Percentiles rank a stretch among this genome's conserved stretches.
Conservation (phyloP, 1,139 yeast genomes). For the Candida glucosophila region DNA sequence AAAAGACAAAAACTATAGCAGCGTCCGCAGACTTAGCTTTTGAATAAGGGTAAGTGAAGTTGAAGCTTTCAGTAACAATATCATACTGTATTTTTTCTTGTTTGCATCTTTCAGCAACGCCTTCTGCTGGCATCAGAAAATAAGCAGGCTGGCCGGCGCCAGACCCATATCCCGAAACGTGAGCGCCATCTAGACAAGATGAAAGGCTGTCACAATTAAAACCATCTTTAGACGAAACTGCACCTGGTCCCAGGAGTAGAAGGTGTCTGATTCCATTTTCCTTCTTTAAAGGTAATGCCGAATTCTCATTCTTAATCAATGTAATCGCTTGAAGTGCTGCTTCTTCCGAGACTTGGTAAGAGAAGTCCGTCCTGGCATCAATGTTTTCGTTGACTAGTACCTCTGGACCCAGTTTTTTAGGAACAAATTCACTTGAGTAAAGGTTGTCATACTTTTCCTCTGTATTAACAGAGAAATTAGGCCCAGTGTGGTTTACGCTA, state of each 20-base stretch:
- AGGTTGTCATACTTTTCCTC: constrained; percentile 1
- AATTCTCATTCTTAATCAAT: constrained; percentile 39
- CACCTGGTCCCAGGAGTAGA: constrained; percentile 1
- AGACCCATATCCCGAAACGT: constrained; percentile 3
- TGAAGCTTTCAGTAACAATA: constrained; percentile 1
- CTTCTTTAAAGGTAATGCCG: constrained; percentile 26
- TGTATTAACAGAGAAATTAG: constrained; percentile 1
- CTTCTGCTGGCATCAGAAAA: too few species aligned
- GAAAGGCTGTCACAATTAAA: constrained; percentile 1
- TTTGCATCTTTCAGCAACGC: constrained; percentile 1
- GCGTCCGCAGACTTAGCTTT: constrained; percentile 41
- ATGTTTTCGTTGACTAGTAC: too few species aligned
- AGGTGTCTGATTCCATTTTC: not conserved
- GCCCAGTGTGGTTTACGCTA: constrained; percentile 3
- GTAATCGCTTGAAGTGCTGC: constrained; percentile 43
- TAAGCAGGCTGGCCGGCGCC: constrained; percentile 2
- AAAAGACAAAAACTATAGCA: constrained; percentile 42
- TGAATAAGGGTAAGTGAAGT: not conserved
- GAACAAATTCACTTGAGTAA: too few species aligned
- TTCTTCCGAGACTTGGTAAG: too few species aligned
- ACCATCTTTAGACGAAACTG: constrained; percentile 1
- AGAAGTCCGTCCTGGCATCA: too few species aligned
- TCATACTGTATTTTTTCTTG: constrained; percentile 2
- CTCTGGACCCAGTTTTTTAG: too few species aligned
- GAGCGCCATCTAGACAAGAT: constrained; percentile 2